These are phyloP conservation scores for Solanum appendiculatum DNA, from an alignment of 257 asterid genomes.

Conservation along the genomic window DNA sequence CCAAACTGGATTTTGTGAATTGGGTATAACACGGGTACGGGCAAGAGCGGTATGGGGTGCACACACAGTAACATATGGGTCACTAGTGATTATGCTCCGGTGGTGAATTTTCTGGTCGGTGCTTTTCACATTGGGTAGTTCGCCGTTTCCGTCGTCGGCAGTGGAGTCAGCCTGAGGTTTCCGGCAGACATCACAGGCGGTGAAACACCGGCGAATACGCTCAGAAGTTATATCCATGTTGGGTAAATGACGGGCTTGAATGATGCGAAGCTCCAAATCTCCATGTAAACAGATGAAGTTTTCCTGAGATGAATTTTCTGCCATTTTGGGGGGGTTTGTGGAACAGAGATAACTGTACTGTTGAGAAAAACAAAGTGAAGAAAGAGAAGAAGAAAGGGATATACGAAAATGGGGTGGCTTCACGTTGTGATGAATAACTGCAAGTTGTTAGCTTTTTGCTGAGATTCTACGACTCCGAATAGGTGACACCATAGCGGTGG, in stretches of 20 bases:
- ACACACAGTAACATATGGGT: slow-evolving; percentile 69
- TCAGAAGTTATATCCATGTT: slow-evolving; percentile 72
- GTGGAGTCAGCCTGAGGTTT: neutral
- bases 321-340: slow-evolving; percentile 9
- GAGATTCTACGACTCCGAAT: neutral
- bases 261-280: slow-evolving; percentile 54
- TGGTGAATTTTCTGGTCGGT: slow-evolving; percentile 36
- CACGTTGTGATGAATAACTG: neutral
- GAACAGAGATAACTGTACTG: neutral
- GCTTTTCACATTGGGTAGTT: neutral
- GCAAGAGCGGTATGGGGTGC: slow-evolving; percentile 74
- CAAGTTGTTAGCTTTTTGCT: neutral
- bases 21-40: slow-evolving; percentile 71
- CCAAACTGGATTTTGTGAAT: slow-evolving; percentile 72
- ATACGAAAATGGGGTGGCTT: neutral
- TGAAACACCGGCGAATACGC: slow-evolving; percentile 58
- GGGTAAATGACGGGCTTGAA: slow-evolving; percentile 71
- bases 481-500: neutral
- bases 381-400: neutral
- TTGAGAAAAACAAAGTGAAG: neutral
- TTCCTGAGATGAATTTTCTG: slow-evolving; percentile 19
- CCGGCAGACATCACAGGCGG: slow-evolving; percentile 43
- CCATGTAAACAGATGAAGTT: slow-evolving; percentile 45
- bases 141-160: slow-evolving; percentile 6
- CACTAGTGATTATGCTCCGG: slow-evolving; percentile 71